Base-by-base conservation (phyloP, 176 grass and related monocot genomes). In the Carex littledalei region DNA sequence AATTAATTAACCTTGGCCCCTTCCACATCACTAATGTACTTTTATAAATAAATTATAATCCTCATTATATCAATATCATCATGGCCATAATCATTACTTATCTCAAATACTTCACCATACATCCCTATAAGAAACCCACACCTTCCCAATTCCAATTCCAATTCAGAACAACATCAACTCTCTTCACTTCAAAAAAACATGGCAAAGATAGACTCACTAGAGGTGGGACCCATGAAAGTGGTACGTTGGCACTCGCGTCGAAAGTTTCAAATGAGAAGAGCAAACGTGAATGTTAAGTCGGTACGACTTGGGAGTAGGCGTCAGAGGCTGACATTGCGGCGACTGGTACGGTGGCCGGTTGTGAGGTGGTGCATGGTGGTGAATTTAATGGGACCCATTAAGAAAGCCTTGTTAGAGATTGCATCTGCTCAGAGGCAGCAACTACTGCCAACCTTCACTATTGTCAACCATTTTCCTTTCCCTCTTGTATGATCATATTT, bases 401-500 rank as follows among this genome's bases (percentile, higher is more conserved):
- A 83, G 81, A 83, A 69, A 52, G 81, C 41, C 5, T 32, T 83
- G 20, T 83, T 83, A 52, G 81, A 83, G 81, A 83, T 83, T 50
- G 0, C 81, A 18, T 67, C 1, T 67, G 62, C 21, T 24, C 81
- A 83, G 21, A 83, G 81, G 63, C 60, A 83, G 3, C 81, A 68
- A 20, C 37, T 72, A 32, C 37, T 83, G 41, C 61, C 41, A 14
- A 52, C 13, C 17, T 83, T 68, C 63, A 32, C 80, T 67, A 20
- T 83, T 83, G 80, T 83, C 35, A 83, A 83, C 41, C 63, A 83
- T 53, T 83, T 83, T 67, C 81, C 81, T 52, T 83, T 83, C 20
- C 81, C 81, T 52, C 81, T 83, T 68, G 81, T 83, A 17, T 83
- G 41, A 67, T 29, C 5, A 59, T 21, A 20, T 64, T 11, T 66